Conservation (phyloP, 441 rosid species). For the Euphorbia celastroides region DNA sequence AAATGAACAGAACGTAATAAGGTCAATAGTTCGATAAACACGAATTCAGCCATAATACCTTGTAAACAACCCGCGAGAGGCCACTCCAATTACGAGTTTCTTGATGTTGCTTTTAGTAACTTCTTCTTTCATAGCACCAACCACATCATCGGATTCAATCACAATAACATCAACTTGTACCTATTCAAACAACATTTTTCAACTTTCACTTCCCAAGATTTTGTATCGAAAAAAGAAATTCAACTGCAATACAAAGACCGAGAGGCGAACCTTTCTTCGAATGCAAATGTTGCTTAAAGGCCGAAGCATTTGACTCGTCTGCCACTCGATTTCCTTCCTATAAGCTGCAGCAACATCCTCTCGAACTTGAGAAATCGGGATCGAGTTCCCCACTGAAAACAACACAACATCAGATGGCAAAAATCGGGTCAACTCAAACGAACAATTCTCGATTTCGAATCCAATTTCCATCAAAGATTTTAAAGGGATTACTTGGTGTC, state of each 20-base stretch:
- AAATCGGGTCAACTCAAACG: too few species aligned
- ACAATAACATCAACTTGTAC: conserved; percentile 48
- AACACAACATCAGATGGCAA: conserved; percentile 4
- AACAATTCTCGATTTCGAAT: background rate
- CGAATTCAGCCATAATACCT: conserved; percentile 33
- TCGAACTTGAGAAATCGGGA: conserved; percentile 67
- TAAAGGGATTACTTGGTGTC: conserved; percentile 49
- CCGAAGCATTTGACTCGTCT: conserved; percentile 47
- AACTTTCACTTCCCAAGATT: conserved; percentile 5
- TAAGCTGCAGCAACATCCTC: conserved; percentile 70
- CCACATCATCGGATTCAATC: conserved; percentile 65
- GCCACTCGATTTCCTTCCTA: conserved; percentile 57
- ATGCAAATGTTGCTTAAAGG: conserved; percentile 63
- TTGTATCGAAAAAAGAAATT: background rate
- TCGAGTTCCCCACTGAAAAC: conserved; percentile 57
- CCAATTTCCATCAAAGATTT: background rate
- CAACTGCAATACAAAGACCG: conserved; percentile 1
- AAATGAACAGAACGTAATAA: background rate
- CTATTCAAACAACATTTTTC: conserved; percentile 23
- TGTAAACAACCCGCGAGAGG: conserved; percentile 52
- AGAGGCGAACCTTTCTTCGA: conserved; percentile 46
- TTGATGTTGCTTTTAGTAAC: conserved; percentile 37
- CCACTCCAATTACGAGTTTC: conserved; percentile 86
- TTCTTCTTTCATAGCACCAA: conserved; percentile 69
- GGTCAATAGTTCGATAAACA: background rate